Conservation (phyloP, 2,329 filamentous ascomycete species). For the Coniella vitis region DNA sequence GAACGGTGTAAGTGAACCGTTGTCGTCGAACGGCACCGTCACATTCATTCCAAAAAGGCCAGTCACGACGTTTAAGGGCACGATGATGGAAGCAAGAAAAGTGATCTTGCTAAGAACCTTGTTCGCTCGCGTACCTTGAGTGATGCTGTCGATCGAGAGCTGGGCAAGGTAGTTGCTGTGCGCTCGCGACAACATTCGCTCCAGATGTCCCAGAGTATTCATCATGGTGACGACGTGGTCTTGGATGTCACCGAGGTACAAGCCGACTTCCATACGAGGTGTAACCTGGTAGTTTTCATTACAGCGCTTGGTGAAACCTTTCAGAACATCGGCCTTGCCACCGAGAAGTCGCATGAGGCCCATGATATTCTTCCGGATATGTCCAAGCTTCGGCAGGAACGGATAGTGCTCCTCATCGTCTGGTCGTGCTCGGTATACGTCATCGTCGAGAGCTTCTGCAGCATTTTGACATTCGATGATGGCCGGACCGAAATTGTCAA, state of each 20-base stretch:
- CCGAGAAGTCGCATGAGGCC: constrained; percentile 86
- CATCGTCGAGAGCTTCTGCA: constrained; percentile 89
- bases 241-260: constrained; percentile 96
- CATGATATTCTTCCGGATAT: constrained; percentile 90
- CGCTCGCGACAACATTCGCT: constrained; percentile 91
- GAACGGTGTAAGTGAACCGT: constrained; percentile 48
- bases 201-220: constrained; percentile 89
- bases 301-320: constrained; percentile 96
- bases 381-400: constrained; percentile 83
- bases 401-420: constrained; percentile 68
- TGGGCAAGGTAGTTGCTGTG: constrained; percentile 97
- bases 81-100: constrained; percentile 86
- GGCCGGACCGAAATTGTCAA: constrained; percentile 87
- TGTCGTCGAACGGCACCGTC: constrained; percentile 54
- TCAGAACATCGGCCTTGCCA: constrained; percentile 97
- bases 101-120: constrained; percentile 91
- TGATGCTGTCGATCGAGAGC: constrained; percentile 84
- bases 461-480: constrained; percentile 83
- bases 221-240: constrained; percentile 99
- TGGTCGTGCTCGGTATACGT: constrained; percentile 84
- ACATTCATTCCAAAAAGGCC: constrained; percentile 89
- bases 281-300: constrained; percentile 96
- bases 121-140: constrained; percentile 82
- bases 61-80: constrained; percentile 88
- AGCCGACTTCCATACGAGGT: constrained; percentile 89